phyloP scores from a whole-genome alignment of 2,329 filamentous ascomycete species.

The Dothideomycetidae sp. region DNA sequence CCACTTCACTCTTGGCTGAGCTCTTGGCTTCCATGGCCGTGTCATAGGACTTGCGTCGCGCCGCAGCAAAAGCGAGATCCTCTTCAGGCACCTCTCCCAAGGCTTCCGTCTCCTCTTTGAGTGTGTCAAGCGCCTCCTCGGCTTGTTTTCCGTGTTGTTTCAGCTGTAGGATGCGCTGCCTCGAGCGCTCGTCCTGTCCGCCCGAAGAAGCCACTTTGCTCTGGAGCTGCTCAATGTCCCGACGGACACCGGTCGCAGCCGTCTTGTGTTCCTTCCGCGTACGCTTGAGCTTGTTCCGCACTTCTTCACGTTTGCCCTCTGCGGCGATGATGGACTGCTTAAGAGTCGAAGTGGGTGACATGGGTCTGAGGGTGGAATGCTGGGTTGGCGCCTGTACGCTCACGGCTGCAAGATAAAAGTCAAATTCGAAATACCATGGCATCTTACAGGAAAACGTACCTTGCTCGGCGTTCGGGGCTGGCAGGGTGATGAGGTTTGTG shows the following conservation, averaged over 20 bases:
- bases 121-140: conserved; percentile 44
- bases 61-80: conserved; percentile 43
- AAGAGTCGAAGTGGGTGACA: conserved; percentile 63
- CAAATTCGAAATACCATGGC: background rate
- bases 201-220: conserved; percentile 52
- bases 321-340: conserved; percentile 61
- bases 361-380: conserved; percentile 53
- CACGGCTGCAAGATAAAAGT: conserved; percentile 17
- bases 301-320: conserved; percentile 55
- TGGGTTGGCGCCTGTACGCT: conserved; percentile 31
- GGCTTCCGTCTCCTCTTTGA: conserved; percentile 48
- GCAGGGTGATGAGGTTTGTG: conserved; percentile 55
- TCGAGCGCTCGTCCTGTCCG: conserved; percentile 60
- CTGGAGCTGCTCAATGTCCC: conserved; percentile 58
- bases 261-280: conserved; percentile 62
- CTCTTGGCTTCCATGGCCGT: conserved; percentile 38
- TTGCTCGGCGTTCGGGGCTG: conserved; percentile 44
- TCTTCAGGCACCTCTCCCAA: conserved; percentile 51
- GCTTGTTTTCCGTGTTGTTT: conserved; percentile 58
- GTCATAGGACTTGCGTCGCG: conserved; percentile 44
- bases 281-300: conserved; percentile 53
- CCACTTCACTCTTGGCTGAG: conserved; percentile 40
- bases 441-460: conserved; percentile 25
- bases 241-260: conserved; percentile 50
- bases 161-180: conserved; percentile 62